Conservation (phyloP, 805 yeast species). For the Pichia ethanolica region DNA sequence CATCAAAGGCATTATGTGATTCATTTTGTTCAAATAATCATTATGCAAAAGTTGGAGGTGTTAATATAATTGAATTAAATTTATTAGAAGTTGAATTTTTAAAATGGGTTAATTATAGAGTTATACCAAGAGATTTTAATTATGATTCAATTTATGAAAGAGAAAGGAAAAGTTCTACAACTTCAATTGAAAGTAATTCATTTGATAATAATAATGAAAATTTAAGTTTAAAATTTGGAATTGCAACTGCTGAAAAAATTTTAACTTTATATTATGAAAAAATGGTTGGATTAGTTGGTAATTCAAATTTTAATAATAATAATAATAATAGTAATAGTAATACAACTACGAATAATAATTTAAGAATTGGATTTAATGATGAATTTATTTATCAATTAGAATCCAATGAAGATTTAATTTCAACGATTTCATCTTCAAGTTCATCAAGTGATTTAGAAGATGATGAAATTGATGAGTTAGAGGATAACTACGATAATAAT, state of each 20-base stretch:
- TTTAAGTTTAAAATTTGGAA: conserved; percentile 18
- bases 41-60: conserved; percentile 95
- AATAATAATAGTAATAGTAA: background rate
- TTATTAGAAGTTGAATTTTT: conserved; percentile 84
- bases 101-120: conserved; percentile 68
- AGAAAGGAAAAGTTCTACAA: conserved; percentile 21
- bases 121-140: conserved; percentile 49
- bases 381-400: too few species aligned
- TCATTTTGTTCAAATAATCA: conserved; percentile 89
- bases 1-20: conserved; percentile 87
- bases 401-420: too few species aligned
- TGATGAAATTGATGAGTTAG: too few species aligned
- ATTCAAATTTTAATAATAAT: background rate
- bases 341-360: too few species aligned
- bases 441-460: too few species aligned
- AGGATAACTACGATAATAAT: too few species aligned
- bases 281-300: conserved; percentile 44
- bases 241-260: conserved; percentile 31
- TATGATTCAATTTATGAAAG: conserved; percentile 24
- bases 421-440: too few species aligned
- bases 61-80: conserved; percentile 74
- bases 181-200: conserved; percentile 12
- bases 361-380: background rate
- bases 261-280: conserved; percentile 41
- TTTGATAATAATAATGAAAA: conserved; percentile 12